These are phyloP conservation scores for Aspergillus tubingensis DNA, from an alignment of 2,329 filamentous ascomycete species.

Conservation along the genomic window DNA sequence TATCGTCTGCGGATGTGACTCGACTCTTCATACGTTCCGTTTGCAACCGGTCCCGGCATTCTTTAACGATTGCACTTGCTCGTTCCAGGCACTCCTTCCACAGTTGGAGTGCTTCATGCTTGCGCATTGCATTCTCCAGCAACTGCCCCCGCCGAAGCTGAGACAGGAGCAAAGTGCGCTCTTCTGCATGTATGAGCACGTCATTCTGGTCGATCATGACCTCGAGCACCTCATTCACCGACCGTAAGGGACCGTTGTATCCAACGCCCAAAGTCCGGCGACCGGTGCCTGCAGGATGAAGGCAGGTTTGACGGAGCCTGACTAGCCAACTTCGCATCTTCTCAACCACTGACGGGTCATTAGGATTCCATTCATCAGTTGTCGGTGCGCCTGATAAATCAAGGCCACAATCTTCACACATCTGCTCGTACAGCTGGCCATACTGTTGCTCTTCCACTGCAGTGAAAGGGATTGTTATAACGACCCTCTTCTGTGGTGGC, in stretches of 20 bases:
- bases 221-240: constrained; percentile 81
- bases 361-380: constrained; percentile 63
- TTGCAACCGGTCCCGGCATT: constrained; percentile 65
- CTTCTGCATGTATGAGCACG: constrained; percentile 63
- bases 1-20: constrained; percentile 24
- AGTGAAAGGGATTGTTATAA: constrained; percentile 88
- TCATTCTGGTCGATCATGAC: constrained; percentile 91
- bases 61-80: constrained; percentile 53
- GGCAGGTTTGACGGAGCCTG: constrained; percentile 74
- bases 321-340: constrained; percentile 79
- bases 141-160: constrained; percentile 74
- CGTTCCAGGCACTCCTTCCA: constrained; percentile 64
- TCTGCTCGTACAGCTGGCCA: constrained; percentile 70
- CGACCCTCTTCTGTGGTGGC: constrained; percentile 79
- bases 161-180: constrained; percentile 65
- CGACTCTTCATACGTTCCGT: constrained; percentile 43
- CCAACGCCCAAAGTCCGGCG: constrained; percentile 64
- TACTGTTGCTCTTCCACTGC: constrained; percentile 92
- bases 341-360: constrained; percentile 60
- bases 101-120: constrained; percentile 67
- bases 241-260: constrained; percentile 66
- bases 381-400: constrained; percentile 64
- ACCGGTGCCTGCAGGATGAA: constrained; percentile 75
- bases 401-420: constrained; percentile 71
- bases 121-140: constrained; percentile 70